Evolutionary conservation across 163 green algal genomes (phyloP), one percentile per base, ranked within the genome.

Genomic region (Scenedesmus sp.): DNA sequence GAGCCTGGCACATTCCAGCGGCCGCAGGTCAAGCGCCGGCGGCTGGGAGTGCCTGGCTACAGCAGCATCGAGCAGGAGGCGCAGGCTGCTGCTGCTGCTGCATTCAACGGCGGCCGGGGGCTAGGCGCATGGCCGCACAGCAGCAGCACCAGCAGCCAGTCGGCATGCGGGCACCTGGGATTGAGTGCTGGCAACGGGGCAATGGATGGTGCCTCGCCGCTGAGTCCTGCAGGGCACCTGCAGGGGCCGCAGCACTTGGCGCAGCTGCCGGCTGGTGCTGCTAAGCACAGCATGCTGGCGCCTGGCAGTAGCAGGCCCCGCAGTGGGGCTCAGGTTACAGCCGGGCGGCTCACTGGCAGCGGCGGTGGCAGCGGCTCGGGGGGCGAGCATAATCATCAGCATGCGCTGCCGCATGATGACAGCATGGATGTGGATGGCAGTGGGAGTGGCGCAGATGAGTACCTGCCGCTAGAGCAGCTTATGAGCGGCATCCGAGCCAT

Each of bases 121-220:
- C 6, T 62, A 73, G 87, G 20, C 57, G 83, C 23, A 12, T 91
- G 87, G 87, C 87, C 23, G 54, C 87, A 91, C 87, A 91, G 87
- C 87, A 91, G 87, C 76, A 91, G 87, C 76, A 91, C 87, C 55
- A 91, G 87, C 76, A 91, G 87, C 60, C 87, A 91, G 59, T 91
- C 87, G 34, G 87, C 87, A 9, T 85, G 87, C 64, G 86, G 64
- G 4, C 81, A 83, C n/a, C 54, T 84, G 16, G 76, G 76, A 23
- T 55, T 84, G 55, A 64, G 46, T 46, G 76, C 67, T 46, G 52
- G 9, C 13, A 66, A 52, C 16, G 85, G 85, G 2, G 76, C 26
- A 9, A 54, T 91, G 74, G 87, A 91, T 55, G 87, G 87, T 8
- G 76, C 74, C 4, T 91, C 87, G 15, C 87, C 87, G 23, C 16